A percentile compares a stretch with the other conserved stretches of the same genome.
phyloP scores from a whole-genome alignment of 2,329 filamentous ascomycete species.

The Colletotrichum plurivorum region DNA sequence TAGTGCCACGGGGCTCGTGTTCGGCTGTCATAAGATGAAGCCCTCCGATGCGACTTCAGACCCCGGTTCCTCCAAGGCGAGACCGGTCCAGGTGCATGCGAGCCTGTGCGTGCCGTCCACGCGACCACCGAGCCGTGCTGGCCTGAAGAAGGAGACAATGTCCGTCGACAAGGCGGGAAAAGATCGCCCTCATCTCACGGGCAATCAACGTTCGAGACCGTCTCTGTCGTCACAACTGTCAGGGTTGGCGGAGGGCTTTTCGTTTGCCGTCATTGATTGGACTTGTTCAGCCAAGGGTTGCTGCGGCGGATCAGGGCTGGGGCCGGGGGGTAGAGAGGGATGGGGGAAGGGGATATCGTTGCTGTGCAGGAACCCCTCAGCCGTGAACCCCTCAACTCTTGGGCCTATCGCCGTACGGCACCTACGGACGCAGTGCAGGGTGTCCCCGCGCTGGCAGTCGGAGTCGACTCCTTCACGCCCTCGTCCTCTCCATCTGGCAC shows the following conservation, averaged over 20 bases:
- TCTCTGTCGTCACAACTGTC: slow-evolving; percentile 1
- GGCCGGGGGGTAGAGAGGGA: background rate
- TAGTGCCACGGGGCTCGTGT: background rate
- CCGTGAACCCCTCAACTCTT: slow-evolving; percentile 14
- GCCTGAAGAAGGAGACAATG: slow-evolving; percentile 15
- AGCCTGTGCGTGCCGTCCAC: background rate
- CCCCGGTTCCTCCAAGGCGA: slow-evolving; percentile 5
- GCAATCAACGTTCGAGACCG: slow-evolving; percentile 16
- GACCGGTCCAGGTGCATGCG: slow-evolving; percentile 23
- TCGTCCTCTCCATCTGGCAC: background rate
- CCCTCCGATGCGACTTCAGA: slow-evolving; percentile 8
- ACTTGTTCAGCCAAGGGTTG: slow-evolving; percentile 8
- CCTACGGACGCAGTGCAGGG: too few relatives aligned
- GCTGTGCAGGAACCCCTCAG: slow-evolving; percentile 37
- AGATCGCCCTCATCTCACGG: background rate
- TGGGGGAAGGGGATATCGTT: slow-evolving; percentile 1
- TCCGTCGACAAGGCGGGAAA: slow-evolving; percentile 12
- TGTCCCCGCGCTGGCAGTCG: background rate
- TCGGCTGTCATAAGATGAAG: slow-evolving; percentile 6
- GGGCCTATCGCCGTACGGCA: background rate
- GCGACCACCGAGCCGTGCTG: background rate
- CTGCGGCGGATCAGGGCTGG: slow-evolving; percentile 34
- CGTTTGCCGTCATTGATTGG: slow-evolving; percentile 20
- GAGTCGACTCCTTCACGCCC: background rate
- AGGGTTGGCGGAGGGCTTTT: slow-evolving; percentile 23